Conservation (phyloP, 352 stramenopile species). For the Phytophthora pinifolia region DNA sequence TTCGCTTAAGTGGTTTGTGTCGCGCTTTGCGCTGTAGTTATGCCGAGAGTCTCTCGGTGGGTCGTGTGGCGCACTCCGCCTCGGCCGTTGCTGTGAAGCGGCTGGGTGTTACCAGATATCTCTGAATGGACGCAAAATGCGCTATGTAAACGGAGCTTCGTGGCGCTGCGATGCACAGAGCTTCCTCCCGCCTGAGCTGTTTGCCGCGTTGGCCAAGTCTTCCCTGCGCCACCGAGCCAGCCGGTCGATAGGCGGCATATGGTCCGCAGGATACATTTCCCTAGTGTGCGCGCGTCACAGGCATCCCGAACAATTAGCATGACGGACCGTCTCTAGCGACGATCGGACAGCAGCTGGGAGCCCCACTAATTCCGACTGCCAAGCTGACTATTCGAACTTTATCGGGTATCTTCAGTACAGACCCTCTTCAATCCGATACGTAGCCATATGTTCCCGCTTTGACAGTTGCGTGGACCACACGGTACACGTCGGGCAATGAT, state of each 20-base stretch:
- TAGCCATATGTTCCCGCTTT: too few relatives aligned
- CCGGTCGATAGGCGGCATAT: conserved; percentile 23
- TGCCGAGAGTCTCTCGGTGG: not conserved
- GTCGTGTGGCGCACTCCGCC: conserved; percentile 2
- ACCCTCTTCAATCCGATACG: conserved; percentile 9
- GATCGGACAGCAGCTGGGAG: not conserved
- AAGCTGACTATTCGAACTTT: too few relatives aligned
- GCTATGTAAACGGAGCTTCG: conserved; percentile 19
- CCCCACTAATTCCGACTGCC: too few relatives aligned
- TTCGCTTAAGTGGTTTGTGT: not conserved
- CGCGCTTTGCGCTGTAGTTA: conserved; percentile 15
- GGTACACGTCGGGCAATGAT: conserved; percentile 4
- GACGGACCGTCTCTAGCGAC: not conserved
- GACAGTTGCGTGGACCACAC: too few relatives aligned
- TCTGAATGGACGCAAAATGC: conserved; percentile 21
- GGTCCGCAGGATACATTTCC: conserved; percentile 16
- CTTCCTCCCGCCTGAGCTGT: conserved; percentile 2
- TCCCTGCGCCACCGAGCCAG: too few relatives aligned
- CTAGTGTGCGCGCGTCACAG: conserved; percentile 14
- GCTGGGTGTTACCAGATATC: conserved; percentile 16
- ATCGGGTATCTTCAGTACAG: not conserved
- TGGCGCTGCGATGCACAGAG: not conserved
- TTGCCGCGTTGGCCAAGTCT: conserved; percentile 7
- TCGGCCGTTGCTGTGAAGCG: conserved; percentile 1
- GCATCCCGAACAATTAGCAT: conserved; percentile 12